Evolutionary conservation across 495 filamentous ascomycete genomes (phyloP).

Genomic region (Neurospora sp.): DNA sequence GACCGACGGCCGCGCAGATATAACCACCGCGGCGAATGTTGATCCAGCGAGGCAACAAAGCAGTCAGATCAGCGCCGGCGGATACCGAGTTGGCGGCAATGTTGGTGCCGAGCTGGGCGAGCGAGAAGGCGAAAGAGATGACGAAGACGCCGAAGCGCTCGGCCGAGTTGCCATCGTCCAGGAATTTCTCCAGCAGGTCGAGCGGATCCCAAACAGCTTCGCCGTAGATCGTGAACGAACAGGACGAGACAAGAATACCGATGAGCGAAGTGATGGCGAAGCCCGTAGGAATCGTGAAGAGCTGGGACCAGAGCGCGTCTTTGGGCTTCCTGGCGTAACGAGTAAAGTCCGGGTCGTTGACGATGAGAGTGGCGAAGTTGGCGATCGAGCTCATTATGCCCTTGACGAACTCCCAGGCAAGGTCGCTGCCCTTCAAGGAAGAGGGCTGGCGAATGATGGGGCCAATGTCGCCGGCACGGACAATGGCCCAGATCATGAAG

Average conservation of each 20-base stretch:
- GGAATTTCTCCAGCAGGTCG: slow-evolving; percentile 61
- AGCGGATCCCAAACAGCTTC: slow-evolving; percentile 83
- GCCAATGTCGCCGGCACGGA: slow-evolving; percentile 73
- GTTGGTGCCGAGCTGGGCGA: slow-evolving; percentile 88
- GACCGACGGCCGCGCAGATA: slow-evolving; percentile 71
- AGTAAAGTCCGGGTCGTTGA: slow-evolving; percentile 78
- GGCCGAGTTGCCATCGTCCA: slow-evolving; percentile 58
- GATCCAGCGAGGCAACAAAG: slow-evolving; percentile 74
- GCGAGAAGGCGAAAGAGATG: slow-evolving; percentile 68
- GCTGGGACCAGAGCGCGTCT: slow-evolving; percentile 82
- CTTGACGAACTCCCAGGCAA: slow-evolving; percentile 75
- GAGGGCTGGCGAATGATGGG: slow-evolving; percentile 70
- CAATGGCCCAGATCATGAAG: slow-evolving; percentile 86
- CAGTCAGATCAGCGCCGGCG: slow-evolving; percentile 85
- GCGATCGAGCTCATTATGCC: slow-evolving; percentile 84
- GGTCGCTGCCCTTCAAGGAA: slow-evolving; percentile 51
- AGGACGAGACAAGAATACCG: slow-evolving; percentile 87
- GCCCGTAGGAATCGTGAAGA: slow-evolving; percentile 75
- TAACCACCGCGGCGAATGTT: slow-evolving; percentile 89
- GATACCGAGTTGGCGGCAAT: slow-evolving; percentile 89
- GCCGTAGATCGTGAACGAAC: slow-evolving; percentile 65
- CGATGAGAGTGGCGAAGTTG: slow-evolving; percentile 83
- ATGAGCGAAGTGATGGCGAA: slow-evolving; percentile 89
- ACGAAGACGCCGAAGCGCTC: slow-evolving; percentile 86
- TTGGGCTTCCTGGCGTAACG: slow-evolving; percentile 73